phyloP scores from a whole-genome alignment of 352 stramenopile species.

The Pythium sukuiense region DNA sequence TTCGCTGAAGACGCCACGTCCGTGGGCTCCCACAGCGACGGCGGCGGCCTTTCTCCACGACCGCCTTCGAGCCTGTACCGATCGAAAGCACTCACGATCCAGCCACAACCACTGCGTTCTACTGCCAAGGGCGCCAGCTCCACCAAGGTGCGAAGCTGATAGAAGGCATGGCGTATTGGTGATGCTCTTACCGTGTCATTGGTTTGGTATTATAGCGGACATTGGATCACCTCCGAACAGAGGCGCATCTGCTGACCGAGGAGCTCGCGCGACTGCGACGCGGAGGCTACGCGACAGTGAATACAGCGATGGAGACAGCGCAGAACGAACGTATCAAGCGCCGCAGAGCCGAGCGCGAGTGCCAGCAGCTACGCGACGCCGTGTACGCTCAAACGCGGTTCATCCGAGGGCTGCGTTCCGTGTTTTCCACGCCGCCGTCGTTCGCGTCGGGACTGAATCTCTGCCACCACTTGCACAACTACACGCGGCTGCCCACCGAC shows the following conservation, averaged over 20 bases:
- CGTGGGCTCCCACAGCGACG: background rate
- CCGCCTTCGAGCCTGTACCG: background rate
- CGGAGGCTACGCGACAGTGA: background rate
- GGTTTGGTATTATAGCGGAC: background rate
- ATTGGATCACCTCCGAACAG: background rate
- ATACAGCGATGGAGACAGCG: slow-evolving; percentile 2
- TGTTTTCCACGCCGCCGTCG: slow-evolving; percentile 12
- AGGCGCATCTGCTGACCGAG: background rate
- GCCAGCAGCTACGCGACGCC: slow-evolving; percentile 15
- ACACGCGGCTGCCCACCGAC: background rate
- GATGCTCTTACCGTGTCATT: background rate
- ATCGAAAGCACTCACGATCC: background rate
- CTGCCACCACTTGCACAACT: background rate
- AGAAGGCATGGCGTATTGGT: background rate
- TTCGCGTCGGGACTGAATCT: slow-evolving; percentile 1
- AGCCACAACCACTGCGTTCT: background rate
- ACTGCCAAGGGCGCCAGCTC: background rate
- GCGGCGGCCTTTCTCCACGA: background rate
- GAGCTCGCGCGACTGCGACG: background rate
- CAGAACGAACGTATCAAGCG: slow-evolving; percentile 11
- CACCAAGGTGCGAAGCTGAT: background rate
- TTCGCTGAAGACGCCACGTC: background rate
- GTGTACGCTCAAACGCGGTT: slow-evolving; percentile 13
- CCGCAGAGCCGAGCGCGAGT: slow-evolving; percentile 19
- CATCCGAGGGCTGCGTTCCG: slow-evolving; percentile 1